These are phyloP conservation scores for Hypericum perforatum DNA, from an alignment of 345 rosid genomes.

Conservation along the genomic window DNA sequence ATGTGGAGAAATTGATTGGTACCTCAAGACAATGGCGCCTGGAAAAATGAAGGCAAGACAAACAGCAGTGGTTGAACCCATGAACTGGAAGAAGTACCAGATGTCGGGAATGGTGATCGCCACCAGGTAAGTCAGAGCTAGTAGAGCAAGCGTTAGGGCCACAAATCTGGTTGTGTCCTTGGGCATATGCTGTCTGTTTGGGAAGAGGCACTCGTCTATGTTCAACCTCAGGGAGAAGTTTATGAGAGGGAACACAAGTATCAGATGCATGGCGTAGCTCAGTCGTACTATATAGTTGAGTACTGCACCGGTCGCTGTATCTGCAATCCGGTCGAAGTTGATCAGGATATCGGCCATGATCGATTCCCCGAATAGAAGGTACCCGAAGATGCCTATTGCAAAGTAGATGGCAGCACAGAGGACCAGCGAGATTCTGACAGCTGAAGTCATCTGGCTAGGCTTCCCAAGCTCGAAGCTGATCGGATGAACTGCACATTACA, in stretches of 20 bases:
- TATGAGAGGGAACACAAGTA: conserved; percentile 74
- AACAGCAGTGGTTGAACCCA: conserved; percentile 81
- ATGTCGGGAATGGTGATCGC: conserved; percentile 68
- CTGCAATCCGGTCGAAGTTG: conserved; percentile 57
- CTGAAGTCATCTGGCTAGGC: conserved; percentile 51
- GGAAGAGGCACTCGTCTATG: conserved; percentile 62
- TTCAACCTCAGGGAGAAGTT: conserved; percentile 68
- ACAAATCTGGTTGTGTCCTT: conserved; percentile 47
- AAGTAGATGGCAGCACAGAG: conserved; percentile 58
- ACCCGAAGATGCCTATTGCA: conserved; percentile 56
- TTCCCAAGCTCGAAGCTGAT: conserved; percentile 56
- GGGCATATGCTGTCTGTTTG: conserved; percentile 26
- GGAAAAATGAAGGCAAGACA: conserved; percentile 83
- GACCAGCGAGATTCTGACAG: conserved; percentile 46
- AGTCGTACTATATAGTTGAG: conserved; percentile 51
- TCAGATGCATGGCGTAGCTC: conserved; percentile 73
- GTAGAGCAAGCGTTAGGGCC: conserved; percentile 34
- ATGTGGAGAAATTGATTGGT: neutral
- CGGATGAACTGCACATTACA: conserved; percentile 56
- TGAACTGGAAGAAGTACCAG: conserved; percentile 75
- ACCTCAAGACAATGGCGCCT: conserved; percentile 68
- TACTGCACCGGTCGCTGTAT: conserved; percentile 35
- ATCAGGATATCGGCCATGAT: conserved; percentile 68
- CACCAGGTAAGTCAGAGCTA: conserved; percentile 36
- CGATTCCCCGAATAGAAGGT: conserved; percentile 68